Evolutionary conservation across 2,329 filamentous ascomycete genomes (phyloP), one percentile per base, ranked within the genome.

Genomic region (Arthrobotrys sphaeroides): DNA sequence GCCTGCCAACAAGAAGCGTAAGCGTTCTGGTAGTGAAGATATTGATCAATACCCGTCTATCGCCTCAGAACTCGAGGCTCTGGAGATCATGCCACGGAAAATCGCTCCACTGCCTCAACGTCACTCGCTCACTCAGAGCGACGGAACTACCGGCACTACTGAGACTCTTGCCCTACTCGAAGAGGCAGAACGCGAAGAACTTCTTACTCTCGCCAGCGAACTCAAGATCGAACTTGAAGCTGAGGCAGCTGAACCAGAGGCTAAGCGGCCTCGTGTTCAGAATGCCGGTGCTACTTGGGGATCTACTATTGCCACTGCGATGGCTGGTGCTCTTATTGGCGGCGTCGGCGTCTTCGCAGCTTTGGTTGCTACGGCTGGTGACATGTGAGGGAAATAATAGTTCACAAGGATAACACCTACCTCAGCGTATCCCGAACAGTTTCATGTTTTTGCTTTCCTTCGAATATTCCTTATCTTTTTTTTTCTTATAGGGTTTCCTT

Each of bases 281-380:
- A 76, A 55, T 20, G 42, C 38, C 9, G 67, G 70, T 16, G 36
- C 45, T 20, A 73, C 73, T 28, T 70, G 78, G 75, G 78, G 73
- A 12, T 77, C 43, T n/a, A 77, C 77, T 31, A 78, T 67, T 73
- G 80, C 73, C 67, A 80, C 80, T 64, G 81, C 82, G 53, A 77
- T 83, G 28, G 82, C 82, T 62, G 82, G 82, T 31, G 80, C 80
- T 12, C 80, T 81, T 65, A 80, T 81, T 65, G 81, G 81, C 40
- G 81, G 78, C 77, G 78, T 80, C 36, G 81, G 81, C 20, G 78
- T 83, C 26, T 83, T 84, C 74, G 81, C 81, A 10, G 78, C 80
- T 45, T 77, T 84, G 60, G 82, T 83, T 59, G 82, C 81, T 51
- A 83, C 82, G 43, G 82, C 83, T 55, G 81, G 81, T 6, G 80